These are phyloP conservation scores for Pyricularia grisea DNA, from an alignment of 2,329 filamentous ascomycete species.

Conservation along the genomic window DNA sequence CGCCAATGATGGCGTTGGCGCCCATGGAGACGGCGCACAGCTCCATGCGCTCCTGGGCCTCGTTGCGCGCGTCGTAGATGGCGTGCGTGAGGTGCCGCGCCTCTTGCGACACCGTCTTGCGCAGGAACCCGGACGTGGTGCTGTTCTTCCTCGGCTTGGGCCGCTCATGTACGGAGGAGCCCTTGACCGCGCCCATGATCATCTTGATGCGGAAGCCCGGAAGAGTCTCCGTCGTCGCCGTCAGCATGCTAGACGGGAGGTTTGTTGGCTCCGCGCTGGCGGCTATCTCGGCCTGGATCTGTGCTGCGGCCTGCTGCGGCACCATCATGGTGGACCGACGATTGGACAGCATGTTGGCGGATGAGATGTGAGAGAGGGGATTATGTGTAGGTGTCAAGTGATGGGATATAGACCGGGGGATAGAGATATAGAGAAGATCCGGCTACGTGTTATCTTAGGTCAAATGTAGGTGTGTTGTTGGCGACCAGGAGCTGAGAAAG, in stretches of 20 bases:
- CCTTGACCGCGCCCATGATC: background rate
- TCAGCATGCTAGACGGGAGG: background rate
- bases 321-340: background rate
- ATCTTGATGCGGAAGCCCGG: background rate
- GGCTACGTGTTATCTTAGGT: background rate
- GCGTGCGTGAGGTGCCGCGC: background rate
- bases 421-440: background rate
- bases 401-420: background rate
- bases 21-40: background rate
- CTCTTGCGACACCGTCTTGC: background rate
- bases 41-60: background rate
- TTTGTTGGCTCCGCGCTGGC: background rate
- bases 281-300: background rate
- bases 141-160: background rate
- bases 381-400: background rate
- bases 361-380: background rate
- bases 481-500: background rate
- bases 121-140: background rate
- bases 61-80: background rate
- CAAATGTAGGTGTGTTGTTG: background rate
- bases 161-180: background rate
- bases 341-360: background rate
- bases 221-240: background rate
- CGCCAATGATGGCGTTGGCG: background rate
- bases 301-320: background rate